Percentiles rank a stretch among this genome's conserved stretches.
Evolutionary conservation across 495 filamentous ascomycete genomes (phyloP).

Genomic region (Hypoxylon trugodes): DNA sequence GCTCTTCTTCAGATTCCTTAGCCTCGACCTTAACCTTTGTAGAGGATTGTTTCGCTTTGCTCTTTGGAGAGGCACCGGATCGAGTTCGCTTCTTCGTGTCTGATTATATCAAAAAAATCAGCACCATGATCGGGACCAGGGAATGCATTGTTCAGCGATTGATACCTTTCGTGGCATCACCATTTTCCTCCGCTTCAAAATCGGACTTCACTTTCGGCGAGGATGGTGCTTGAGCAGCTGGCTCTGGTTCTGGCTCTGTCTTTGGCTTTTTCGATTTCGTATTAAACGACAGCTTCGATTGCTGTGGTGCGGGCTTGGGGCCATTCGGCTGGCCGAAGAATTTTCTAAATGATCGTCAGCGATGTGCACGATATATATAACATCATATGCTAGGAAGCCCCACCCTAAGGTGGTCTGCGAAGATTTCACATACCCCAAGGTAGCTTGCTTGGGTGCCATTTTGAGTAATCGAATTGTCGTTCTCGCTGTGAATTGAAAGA

Average conservation of each 20-base stretch:
- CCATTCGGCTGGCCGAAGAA: constrained; percentile 72
- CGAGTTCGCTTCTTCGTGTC: constrained; percentile 57
- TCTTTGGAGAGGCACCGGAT: constrained; percentile 24
- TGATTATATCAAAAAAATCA: constrained; percentile 20
- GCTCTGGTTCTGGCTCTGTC: constrained; percentile 41
- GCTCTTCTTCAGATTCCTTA: constrained; percentile 51
- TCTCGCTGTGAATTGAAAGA: constrained; percentile 34
- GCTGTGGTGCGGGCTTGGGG: constrained; percentile 65
- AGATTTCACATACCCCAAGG: constrained; percentile 89
- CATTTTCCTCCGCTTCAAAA: constrained; percentile 42
- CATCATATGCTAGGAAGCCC: constrained; percentile 50
- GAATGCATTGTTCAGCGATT: not conserved
- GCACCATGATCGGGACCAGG: not conserved
- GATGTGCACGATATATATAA: not conserved
- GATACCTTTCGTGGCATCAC: constrained; percentile 43
- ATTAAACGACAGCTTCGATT: constrained; percentile 77
- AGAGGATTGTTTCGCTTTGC: constrained; percentile 29
- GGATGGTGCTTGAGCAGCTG: constrained; percentile 16
- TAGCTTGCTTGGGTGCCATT: constrained; percentile 80
- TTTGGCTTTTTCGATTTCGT: constrained; percentile 56
- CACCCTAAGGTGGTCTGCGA: constrained; percentile 86
- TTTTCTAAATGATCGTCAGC: constrained; percentile 58
- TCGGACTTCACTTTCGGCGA: constrained; percentile 39
- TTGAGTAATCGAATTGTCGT: constrained; percentile 40
- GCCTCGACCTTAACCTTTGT: constrained; percentile 40